phyloP scores from a whole-genome alignment of 805 yeast species.

The Saccharomycodes ludwigii region DNA sequence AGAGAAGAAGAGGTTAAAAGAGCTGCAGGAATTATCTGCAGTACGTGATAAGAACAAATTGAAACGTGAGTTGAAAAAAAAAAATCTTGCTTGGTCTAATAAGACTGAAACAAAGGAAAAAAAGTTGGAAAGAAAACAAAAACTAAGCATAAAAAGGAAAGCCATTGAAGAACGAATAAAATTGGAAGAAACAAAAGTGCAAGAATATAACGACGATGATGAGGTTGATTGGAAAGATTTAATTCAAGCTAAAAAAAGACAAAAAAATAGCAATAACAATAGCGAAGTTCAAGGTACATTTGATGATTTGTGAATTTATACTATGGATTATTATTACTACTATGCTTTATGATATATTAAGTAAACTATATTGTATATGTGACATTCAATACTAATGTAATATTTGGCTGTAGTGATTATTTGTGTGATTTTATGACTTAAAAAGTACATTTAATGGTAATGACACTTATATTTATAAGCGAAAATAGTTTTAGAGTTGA shows the following conservation, averaged over 20 bases:
- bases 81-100: slow-evolving; percentile 73
- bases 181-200: slow-evolving; percentile 30
- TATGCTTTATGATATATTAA: too few relatives aligned
- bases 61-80: slow-evolving; percentile 33
- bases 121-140: slow-evolving; percentile 52
- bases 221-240: slow-evolving; percentile 82
- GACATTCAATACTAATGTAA: too few relatives aligned
- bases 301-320: slow-evolving; percentile 35
- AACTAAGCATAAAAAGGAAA: slow-evolving; percentile 40
- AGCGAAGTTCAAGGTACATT: slow-evolving; percentile 42
- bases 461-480: too few relatives aligned
- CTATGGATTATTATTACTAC: too few relatives aligned
- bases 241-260: slow-evolving; percentile 52
- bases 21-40: slow-evolving; percentile 34
- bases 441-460: too few relatives aligned
- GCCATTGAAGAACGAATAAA: slow-evolving; percentile 38
- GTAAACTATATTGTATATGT: too few relatives aligned
- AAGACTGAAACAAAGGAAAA: slow-evolving; percentile 50
- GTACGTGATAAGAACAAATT: slow-evolving; percentile 24
- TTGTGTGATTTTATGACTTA: too few relatives aligned
- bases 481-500: too few relatives aligned
- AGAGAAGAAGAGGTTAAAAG: slow-evolving; percentile 51
- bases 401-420: too few relatives aligned
- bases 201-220: slow-evolving; percentile 24
- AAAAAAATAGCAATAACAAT: slow-evolving; percentile 26